Conservation (phyloP, 2,329 filamentous ascomycete genomes). For the Ascochyta rabiei region DNA sequence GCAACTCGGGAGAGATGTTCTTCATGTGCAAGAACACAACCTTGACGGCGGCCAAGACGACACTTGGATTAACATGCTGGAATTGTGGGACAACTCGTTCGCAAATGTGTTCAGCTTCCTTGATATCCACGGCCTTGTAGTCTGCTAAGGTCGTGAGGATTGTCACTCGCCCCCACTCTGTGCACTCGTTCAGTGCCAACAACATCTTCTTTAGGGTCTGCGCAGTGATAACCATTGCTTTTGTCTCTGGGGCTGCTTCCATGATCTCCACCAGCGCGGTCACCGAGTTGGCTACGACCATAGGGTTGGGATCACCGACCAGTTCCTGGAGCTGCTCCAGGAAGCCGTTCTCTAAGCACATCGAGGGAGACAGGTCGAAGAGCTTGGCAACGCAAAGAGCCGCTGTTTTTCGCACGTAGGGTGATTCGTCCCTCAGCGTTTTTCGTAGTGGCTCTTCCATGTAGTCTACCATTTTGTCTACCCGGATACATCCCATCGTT, state of each 20-base stretch:
- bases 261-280: conserved; percentile 90
- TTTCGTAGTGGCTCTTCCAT: conserved; percentile 98
- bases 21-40: conserved; percentile 97
- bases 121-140: conserved; percentile 84
- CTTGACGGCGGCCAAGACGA: conserved; percentile 96
- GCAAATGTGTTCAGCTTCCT: conserved; percentile 97
- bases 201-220: conserved; percentile 91
- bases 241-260: conserved; percentile 88
- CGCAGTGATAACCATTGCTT: conserved; percentile 81
- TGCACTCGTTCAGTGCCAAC: conserved; percentile 96
- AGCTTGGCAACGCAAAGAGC: conserved; percentile 98
- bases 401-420: conserved; percentile 97
- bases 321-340: conserved; percentile 91
- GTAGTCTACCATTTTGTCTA: conserved; percentile 99
- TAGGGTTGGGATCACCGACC: conserved; percentile 96
- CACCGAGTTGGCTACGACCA: conserved; percentile 98
- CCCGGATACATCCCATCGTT: conserved; percentile 97
- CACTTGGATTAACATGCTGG: conserved; percentile 96
- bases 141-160: conserved; percentile 89
- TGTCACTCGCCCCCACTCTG: conserved; percentile 96
- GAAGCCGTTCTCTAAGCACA: conserved; percentile 98
- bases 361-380: conserved; percentile 88
- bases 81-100: conserved; percentile 96
- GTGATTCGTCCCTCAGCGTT: conserved; percentile 94
- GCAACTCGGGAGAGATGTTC: conserved; percentile 75